These are phyloP conservation scores for Solanum arcanum DNA, from an alignment of 257 asterid species.

Conservation along the genomic window DNA sequence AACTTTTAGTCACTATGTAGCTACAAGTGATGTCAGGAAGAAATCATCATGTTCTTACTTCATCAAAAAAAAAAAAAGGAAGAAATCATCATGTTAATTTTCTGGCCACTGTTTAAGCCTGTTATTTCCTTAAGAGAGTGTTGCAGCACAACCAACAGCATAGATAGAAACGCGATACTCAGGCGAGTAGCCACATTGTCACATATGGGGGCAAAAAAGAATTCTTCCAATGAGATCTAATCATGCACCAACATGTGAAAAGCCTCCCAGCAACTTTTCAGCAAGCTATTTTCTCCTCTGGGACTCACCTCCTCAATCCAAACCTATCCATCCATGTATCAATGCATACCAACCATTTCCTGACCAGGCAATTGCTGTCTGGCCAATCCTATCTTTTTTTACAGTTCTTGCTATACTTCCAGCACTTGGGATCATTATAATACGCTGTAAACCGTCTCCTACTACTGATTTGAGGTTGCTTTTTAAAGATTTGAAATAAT, in stretches of 20 bases:
- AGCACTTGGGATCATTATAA: not conserved
- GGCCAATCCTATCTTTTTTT: not conserved
- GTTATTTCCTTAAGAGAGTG: not conserved
- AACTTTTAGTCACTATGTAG: not conserved
- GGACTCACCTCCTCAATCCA: not conserved
- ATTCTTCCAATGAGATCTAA: not conserved
- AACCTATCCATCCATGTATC: not conserved
- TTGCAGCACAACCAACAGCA: not conserved
- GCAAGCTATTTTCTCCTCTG: not conserved
- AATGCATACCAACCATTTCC: not conserved
- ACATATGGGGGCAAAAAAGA: not conserved
- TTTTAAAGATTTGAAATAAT: not conserved
- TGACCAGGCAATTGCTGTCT: not conserved
- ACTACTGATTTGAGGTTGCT: not conserved
- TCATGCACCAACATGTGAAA: not conserved
- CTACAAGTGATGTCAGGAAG: not conserved
- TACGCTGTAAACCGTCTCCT: not conserved
- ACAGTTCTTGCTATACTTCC: not conserved
- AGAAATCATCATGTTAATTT: not conserved
- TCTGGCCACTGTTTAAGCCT: not conserved
- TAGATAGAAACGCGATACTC: not conserved
- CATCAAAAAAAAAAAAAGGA: too few species aligned
- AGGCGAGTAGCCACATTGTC: not conserved
- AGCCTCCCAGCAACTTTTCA: not conserved
- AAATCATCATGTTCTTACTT: not conserved